Evolutionary conservation across 1,139 yeast species (phyloP).

Genomic region (Petasospora fabianii): DNA sequence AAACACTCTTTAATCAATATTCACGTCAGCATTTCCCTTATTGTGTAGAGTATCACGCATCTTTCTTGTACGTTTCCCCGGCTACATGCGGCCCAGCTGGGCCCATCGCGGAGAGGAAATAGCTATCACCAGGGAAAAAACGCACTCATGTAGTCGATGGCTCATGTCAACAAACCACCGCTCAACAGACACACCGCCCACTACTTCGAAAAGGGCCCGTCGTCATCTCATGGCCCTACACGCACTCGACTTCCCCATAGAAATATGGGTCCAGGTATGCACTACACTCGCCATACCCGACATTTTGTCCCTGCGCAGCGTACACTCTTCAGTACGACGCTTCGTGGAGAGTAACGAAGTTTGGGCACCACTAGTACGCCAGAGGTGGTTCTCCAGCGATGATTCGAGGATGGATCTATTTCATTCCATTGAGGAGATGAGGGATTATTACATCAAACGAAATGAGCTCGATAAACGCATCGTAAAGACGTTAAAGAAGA

Average conservation of each 20-base stretch:
- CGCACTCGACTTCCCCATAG: conserved; percentile 20
- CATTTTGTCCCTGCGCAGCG: conserved; percentile 14
- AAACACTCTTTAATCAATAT: no score
- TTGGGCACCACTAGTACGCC: conserved; percentile 16
- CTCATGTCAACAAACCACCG: not conserved
- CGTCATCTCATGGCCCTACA: no score
- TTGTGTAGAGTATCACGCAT: no score
- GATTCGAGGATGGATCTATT: not conserved
- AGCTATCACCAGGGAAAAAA: no score
- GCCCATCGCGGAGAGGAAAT: no score
- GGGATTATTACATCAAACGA: conserved; percentile 5
- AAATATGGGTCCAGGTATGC: conserved; percentile 17
- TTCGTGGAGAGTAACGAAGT: conserved; percentile 13
- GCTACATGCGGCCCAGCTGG: no score
- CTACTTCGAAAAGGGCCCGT: no score
- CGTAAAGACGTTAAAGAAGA: not conserved
- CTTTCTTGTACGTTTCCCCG: no score
- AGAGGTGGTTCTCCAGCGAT: conserved; percentile 15
- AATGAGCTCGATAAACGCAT: conserved; percentile 3
- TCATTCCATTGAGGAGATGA: not conserved
- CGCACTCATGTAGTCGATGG: no score
- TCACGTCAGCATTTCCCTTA: no score
- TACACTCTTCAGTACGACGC: conserved; percentile 6
- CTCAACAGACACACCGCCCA: not conserved
- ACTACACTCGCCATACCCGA: conserved; percentile 10